phyloP scores from a whole-genome alignment of 2,329 filamentous ascomycete species.

The Malbranchea cinnamomea region DNA sequence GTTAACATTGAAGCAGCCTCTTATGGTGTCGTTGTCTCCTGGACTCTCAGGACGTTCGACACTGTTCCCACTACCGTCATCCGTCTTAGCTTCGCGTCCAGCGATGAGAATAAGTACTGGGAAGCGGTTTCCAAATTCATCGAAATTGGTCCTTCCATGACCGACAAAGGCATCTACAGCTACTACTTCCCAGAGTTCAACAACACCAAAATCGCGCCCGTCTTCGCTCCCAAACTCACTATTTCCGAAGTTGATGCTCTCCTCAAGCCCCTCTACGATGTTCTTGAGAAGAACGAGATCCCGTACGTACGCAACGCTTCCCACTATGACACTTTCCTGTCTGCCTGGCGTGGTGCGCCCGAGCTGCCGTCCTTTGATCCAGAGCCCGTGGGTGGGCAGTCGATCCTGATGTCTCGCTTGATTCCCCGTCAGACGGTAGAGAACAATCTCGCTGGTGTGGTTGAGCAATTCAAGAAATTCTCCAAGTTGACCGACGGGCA shows the following conservation, averaged over 20 bases:
- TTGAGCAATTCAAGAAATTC: no score
- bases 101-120: neutral
- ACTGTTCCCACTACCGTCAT: slow-evolving; percentile 24
- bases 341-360: no score
- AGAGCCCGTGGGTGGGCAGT: no score
- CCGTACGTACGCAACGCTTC: slow-evolving; percentile 1
- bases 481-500: no score
- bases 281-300: slow-evolving; percentile 1
- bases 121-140: neutral
- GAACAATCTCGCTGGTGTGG: no score
- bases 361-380: no score
- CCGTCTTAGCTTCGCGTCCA: slow-evolving; percentile 21
- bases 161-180: neutral
- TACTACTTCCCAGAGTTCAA: neutral
- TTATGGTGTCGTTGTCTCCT: slow-evolving; percentile 41
- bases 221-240: neutral
- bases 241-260: neutral
- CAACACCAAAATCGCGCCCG: neutral
- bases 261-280: slow-evolving; percentile 1
- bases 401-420: neutral
- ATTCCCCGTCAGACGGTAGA: slow-evolving; percentile 1
- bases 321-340: neutral
- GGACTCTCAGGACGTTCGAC: slow-evolving; percentile 38
- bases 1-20: no score
- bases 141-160: neutral